These are phyloP conservation scores for Selenicereus undatus DNA, from an alignment of 148 eudicot genomes.

Conservation along the genomic window DNA sequence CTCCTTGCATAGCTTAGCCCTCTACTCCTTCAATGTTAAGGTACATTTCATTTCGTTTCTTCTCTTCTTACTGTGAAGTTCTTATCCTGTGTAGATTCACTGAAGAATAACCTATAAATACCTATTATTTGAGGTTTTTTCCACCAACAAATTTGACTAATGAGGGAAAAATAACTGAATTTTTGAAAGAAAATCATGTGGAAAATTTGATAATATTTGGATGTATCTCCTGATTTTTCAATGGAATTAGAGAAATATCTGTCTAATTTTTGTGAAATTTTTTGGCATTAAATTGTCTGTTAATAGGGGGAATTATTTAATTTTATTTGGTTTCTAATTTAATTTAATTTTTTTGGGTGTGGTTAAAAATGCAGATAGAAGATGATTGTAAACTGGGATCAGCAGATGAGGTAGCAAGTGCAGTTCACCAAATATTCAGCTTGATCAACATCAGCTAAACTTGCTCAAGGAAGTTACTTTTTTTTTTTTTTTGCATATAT, in stretches of 20 bases:
- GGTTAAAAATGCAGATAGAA: slow-evolving; percentile 40
- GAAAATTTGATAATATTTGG: no score
- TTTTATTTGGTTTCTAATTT: neutral
- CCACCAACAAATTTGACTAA: no score
- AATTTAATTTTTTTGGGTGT: neutral
- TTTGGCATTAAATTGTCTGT: no score
- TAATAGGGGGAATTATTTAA: no score
- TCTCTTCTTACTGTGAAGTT: neutral
- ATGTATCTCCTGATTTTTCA: no score
- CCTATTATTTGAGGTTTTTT: no score
- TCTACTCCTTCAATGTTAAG: slow-evolving; percentile 56
- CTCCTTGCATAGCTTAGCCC: slow-evolving; percentile 34
- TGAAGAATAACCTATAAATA: no score
- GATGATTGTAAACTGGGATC: slow-evolving; percentile 46
- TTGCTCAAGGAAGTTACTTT: slow-evolving; percentile 1
- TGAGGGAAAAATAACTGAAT: neutral
- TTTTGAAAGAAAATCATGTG: no score
- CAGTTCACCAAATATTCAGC: slow-evolving; percentile 50
- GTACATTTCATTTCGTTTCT: slow-evolving; percentile 24
- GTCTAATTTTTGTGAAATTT: no score
- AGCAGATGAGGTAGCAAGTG: slow-evolving; percentile 42
- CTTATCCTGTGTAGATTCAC: neutral
- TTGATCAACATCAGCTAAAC: slow-evolving; percentile 26
- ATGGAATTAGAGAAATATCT: no score
- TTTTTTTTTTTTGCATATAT: neutral